These are phyloP conservation scores for Beauveria brongniartii DNA, from an alignment of 2,329 filamentous ascomycete species.

Conservation along the genomic window DNA sequence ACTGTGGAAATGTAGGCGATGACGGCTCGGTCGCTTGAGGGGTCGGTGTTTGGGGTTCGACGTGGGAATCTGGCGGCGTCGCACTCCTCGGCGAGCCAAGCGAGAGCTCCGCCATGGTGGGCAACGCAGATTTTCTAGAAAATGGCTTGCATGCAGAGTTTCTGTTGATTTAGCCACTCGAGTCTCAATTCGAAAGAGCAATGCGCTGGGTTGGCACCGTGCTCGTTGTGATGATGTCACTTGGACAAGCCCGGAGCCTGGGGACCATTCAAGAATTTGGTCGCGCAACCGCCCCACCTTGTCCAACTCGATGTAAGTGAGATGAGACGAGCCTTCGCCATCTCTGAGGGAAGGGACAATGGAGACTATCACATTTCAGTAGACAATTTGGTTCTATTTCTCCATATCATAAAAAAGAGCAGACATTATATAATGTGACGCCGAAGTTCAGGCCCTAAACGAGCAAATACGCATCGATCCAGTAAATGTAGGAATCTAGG, in stretches of 20 bases:
- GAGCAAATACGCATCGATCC: background rate
- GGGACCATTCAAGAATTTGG: background rate
- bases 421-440: too few relatives aligned
- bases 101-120: conserved; percentile 2
- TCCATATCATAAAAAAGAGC: too few relatives aligned
- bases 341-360: too few relatives aligned
- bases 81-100: background rate
- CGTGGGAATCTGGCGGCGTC: background rate
- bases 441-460: too few relatives aligned
- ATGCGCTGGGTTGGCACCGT: background rate
- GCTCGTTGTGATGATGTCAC: background rate
- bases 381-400: too few relatives aligned
- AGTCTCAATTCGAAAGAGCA: background rate
- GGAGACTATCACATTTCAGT: too few relatives aligned
- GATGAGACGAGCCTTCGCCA: background rate
- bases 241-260: background rate
- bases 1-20: conserved; percentile 26
- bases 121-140: background rate
- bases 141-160: background rate
- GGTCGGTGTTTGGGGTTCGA: background rate
- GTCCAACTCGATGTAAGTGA: background rate
- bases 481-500: background rate
- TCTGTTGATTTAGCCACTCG: background rate
- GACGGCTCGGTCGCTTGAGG: conserved; percentile 9
- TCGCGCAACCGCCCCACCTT: conserved; percentile 8